These are phyloP conservation scores for Candida gigantensis DNA, from an alignment of 1,139 yeast genomes.

Conservation along the genomic window DNA sequence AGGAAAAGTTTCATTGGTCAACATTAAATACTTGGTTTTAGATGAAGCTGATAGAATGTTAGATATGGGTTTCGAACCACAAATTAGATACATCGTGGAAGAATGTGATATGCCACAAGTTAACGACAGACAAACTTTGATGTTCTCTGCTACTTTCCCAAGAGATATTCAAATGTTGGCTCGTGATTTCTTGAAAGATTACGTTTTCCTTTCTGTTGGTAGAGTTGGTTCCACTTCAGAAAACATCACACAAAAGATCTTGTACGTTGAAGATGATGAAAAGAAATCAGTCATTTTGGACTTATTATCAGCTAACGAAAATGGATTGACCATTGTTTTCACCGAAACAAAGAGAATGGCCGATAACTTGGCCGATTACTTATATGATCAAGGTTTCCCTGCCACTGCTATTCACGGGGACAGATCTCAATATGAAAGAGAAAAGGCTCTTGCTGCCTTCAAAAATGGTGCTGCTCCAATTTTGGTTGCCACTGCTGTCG, in stretches of 20 bases:
- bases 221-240: constrained; percentile 98
- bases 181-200: constrained; percentile 93
- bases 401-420: constrained; percentile 99
- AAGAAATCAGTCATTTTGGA: constrained; percentile 91
- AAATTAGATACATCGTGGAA: constrained; percentile 96
- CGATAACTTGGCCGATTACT: constrained; percentile 88
- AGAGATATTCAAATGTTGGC: constrained; percentile 96
- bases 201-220: constrained; percentile 95
- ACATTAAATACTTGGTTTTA: constrained; percentile 89
- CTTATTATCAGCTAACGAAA: constrained; percentile 73
- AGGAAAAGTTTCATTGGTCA: constrained; percentile 85
- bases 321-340: constrained; percentile 88
- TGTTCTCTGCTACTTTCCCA: constrained; percentile 99
- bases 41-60: constrained; percentile 99
- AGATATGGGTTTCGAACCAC: constrained; percentile 99
- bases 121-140: constrained; percentile 87
- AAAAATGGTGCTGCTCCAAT: constrained; percentile 86
- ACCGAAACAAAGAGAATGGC: constrained; percentile 99
- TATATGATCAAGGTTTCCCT: constrained; percentile 85
- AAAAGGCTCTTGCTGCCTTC: constrained; percentile 89
- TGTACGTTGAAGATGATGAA: constrained; percentile 93
- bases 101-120: constrained; percentile 97
- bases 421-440: constrained; percentile 97
- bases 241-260: constrained; percentile 91
- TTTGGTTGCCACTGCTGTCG: constrained; percentile 97